Base-by-base conservation (phyloP, 257 asterid species). In the Forsythia viridissima region DNA sequence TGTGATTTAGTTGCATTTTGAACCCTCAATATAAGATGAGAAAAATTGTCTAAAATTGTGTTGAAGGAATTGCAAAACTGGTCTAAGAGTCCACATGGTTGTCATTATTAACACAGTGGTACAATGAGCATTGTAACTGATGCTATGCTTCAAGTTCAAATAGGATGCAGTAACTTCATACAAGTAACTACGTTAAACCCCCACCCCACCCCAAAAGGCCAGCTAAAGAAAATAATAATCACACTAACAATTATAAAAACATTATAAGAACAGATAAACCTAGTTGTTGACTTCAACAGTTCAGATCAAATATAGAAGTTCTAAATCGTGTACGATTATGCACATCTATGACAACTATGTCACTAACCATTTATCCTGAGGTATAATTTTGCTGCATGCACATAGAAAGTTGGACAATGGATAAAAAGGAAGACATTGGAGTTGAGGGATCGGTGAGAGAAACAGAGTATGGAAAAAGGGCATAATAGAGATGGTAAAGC, bases 351-450 rank as follows among this genome's bases (percentile, higher is more conserved):
- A 61, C 16, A 61, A 63, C 18, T 24, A 10, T 63, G 40, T 30
- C 39, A 34, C 69, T 6, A 63, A 30, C 40, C 8, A 63, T 63
- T 30, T 63, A 30, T 9, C 70, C 40, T 24, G 18, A 11, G 39
- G 12, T 20, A 59, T 63, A 63, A 10, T 5, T 30, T 63, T 63
- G 70, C 7, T 11, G 40, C 72, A 78, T 20, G 43, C 57, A 78
- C 57, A 68, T 38, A 30, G 34, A 30, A 30, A 30, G 48, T 70
- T 24, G 69, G 80, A 84, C 63, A 77, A 48, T 69, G 66, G 77
- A 68, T 52, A 41, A 36, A 67, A 74, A 69, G 70, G 44, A 52
- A 30, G 42, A 76, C 30, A 57, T 2, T 57, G 34, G 12, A 1
- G 37, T 9, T 20, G 24, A 18, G 37, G 15, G 66, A 51, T 48